These are phyloP conservation scores for Daldinia loculata DNA, from an alignment of 495 filamentous ascomycete genomes.

Conservation along the genomic window DNA sequence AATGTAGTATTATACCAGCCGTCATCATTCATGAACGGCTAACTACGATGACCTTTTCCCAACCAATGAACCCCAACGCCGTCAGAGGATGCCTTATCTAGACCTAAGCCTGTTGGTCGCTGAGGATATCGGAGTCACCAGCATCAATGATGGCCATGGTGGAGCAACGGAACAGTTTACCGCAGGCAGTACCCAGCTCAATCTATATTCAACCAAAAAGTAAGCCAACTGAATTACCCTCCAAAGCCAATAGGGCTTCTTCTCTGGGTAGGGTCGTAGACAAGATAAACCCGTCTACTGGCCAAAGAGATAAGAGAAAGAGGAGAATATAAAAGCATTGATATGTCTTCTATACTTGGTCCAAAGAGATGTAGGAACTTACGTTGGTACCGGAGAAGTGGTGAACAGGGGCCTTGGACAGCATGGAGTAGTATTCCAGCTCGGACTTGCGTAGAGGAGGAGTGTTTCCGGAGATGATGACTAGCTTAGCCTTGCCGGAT, in stretches of 20 bases:
- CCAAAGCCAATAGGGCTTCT: constrained; percentile 83
- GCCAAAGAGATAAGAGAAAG: constrained; percentile 14
- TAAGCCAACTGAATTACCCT: constrained; percentile 74
- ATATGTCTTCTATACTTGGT: constrained; percentile 25
- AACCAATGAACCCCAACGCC: constrained; percentile 54
- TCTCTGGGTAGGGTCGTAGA: constrained; percentile 70
- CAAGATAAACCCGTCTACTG: constrained; percentile 22
- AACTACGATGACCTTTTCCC: constrained; percentile 35
- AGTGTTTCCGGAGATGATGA: constrained; percentile 89
- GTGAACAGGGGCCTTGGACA: constrained; percentile 92
- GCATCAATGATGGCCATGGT: constrained; percentile 96
- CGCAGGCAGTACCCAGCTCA: constrained; percentile 88
- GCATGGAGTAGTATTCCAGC: constrained; percentile 91
- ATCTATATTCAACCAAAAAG: constrained; percentile 68
- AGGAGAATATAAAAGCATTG: constrained; percentile 25
- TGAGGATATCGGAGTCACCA: constrained; percentile 97
- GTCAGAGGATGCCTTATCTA: constrained; percentile 39
- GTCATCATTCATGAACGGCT: constrained; percentile 20
- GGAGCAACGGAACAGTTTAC: constrained; percentile 88
- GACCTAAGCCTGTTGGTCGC: constrained; percentile 67
- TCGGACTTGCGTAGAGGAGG: constrained; percentile 95
- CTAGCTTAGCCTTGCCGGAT: constrained; percentile 80
- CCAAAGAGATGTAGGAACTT: constrained; percentile 58
- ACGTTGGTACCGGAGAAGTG: constrained; percentile 98
- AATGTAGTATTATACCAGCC: constrained; percentile 14